Evolutionary conservation across 164 flowering plant species (phyloP), one percentile per base, ranked within the genome.

Genomic region (Tinospora cordifolia): DNA sequence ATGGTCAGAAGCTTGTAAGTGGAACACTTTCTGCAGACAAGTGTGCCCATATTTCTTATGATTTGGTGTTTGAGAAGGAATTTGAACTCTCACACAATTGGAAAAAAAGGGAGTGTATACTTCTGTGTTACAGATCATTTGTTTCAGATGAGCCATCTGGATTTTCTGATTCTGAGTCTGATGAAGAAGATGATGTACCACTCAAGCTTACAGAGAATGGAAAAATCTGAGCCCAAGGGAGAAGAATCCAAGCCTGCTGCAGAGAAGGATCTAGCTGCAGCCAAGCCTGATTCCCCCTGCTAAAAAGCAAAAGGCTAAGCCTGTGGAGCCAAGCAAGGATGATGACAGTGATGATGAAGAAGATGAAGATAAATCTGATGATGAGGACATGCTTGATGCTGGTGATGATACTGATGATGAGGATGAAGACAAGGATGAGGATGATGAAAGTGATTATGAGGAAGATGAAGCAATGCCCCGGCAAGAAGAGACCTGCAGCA

Each of bases 61-160:
- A 92, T 73, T 65, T 92, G 71, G 85, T 90, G 0, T 83, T 92
- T 71, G 90, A 90, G 74, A 83, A 83, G 66, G 90, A n/a, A n/a
- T n/a, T n/a, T n/a, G n/a, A n/a, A n/a, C n/a, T n/a, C n/a, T n/a
- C n/a, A n/a, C n/a, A n/a, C 85, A 25, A 88, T 92, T 83, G 94
- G 87, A 82, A 90, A 90, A 72, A 70, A 74, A 75, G 93, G 93
- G 30, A 90, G 92, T 65, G 82, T 92, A 13, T 84, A 78, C 84
- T 87, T 90, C 51, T 65, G 76, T 67, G 98, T 10, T 92, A 87
- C 74, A 81, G 68, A 63, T 34, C 84, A 27, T 27, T 19, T 8
- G 0, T 44, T 4, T 72, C 69, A 1, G 84, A 78, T 2, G 84
- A 78, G n/a, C 36, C 63, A 0, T 70, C 70, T 14, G 80, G 63